phyloP scores from a whole-genome alignment of 129 eudicot species.

The Flaveria ramosissima region DNA sequence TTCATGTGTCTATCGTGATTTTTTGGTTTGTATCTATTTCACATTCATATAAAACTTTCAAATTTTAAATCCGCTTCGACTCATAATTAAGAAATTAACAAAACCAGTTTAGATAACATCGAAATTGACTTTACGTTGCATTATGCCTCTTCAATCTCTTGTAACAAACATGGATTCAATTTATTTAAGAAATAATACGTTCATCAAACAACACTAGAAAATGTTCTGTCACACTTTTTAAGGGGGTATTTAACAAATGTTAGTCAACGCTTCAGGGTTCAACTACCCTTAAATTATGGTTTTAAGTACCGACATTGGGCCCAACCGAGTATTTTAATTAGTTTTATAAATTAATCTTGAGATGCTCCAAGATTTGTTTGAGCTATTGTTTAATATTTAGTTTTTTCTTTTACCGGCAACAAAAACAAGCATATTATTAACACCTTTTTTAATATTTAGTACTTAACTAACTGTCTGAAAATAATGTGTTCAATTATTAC shows the following conservation, averaged over 20 bases:
- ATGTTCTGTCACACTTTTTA: not conserved
- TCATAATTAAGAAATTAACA: too few relatives aligned
- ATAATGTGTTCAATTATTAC: slow-evolving; percentile 15
- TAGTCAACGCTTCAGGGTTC: slow-evolving; percentile 35
- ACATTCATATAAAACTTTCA: too few relatives aligned
- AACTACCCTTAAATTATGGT: slow-evolving; percentile 30
- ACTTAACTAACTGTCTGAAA: not conserved
- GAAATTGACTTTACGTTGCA: too few relatives aligned
- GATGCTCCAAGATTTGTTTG: slow-evolving; percentile 24
- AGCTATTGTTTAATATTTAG: slow-evolving; percentile 3
- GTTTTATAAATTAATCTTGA: slow-evolving; percentile 10
- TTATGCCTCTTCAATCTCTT: too few relatives aligned
- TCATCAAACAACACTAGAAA: not conserved
- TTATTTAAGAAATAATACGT: not conserved
- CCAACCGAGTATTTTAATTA: not conserved
- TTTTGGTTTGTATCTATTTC: too few relatives aligned
- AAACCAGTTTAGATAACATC: too few relatives aligned
- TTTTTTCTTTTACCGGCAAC: not conserved
- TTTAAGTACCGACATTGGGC: slow-evolving; percentile 23
- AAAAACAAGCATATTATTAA: too few relatives aligned
- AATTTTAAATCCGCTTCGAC: too few relatives aligned
- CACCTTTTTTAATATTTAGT: too few relatives aligned
- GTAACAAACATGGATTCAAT: not conserved
- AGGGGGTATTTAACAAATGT: slow-evolving; percentile 3
- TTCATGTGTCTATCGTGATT: too few relatives aligned